Evolutionary conservation across 2,329 filamentous ascomycete species (phyloP), one percentile per base, ranked within the genome.

Genomic region (Exserohilum rostratum): DNA sequence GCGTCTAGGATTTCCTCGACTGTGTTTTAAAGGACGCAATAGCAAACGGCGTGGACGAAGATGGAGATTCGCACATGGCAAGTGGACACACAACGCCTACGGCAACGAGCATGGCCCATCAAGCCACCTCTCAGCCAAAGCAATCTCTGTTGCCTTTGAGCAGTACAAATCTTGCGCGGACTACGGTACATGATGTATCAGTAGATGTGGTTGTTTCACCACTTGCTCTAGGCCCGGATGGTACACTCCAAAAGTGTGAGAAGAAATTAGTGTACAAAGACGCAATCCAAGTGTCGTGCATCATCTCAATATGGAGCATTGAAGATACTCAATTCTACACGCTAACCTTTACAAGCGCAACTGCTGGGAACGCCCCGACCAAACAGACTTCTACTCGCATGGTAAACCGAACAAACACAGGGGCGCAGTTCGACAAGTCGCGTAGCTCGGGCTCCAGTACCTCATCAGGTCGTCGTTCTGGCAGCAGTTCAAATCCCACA

Each of bases 251-350:
- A 34, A 63, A 58, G 29, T 48, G 40, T 22, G 62, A 67, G 30
- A 59, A 47, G 45, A 64, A 53, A 33, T 42, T 35, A 7, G 50
- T 64, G 5, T 58, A 64, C 25, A 52, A 61, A 7, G 51, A 67
- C 29, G 76, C 80, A 29, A 72, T 85, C 0, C 84, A 85, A 58
- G 87, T 89, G 18, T 88, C 87, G 60, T 90, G 92, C 87, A 90
- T 91, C 42, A 85, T 92, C 18, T 89, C 87, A 0, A 83, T 90
- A 6, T 93, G 89, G 87, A 79, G 84, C n/a, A 84, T 89, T 34
- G 85, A 89, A 37, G 80, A 82, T 17, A 83, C 87, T 61, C 85
- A 82, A 9, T 91, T 88, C 72, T 92, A 87, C 68, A 91, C 88
- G 1, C 77, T 92, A 53, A 90, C 88, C 0, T 92, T 93, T 57